Base-by-base conservation (phyloP, 2,329 filamentous ascomycete genomes). In the Fusarium cyanostomum region DNA sequence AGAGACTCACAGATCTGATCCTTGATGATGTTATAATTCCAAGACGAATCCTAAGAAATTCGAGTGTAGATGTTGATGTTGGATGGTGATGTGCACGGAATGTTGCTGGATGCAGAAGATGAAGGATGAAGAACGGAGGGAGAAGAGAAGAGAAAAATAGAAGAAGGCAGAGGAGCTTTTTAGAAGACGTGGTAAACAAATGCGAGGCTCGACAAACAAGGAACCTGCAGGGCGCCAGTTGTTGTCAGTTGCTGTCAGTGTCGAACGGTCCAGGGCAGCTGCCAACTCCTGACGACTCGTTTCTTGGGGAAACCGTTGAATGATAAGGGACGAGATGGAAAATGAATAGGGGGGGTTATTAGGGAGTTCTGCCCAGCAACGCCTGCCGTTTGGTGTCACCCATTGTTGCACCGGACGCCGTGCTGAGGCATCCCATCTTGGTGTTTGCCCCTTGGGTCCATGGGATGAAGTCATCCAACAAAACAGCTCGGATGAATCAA, bases 221-320 rank as follows among this genome's bases (percentile, higher is more conserved):
- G 30, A 41, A 27, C 42, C 42, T 54, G 51, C 51, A 54, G 51
- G 35, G 41, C 46, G 43, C 24, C 50, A 60, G 43, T 52, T n/a
- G 8, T 34, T 56, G 50, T 39, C 59, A 46, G 45, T 37, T 43
- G 16, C 39, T 31, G 45, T 15, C 59, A 60, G 56, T 55, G 54
- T 33, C 38, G 33, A 44, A 62, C 59, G 28, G 56, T 2, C 33
- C 18, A 21, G 12, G 37, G 12, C 38, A 52, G 30, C 15, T 12
- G 21, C 21, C 21, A 21, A 21, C 21, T 21, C 21, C 53, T 54
- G 44, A 26, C n/a, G 49, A 21, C 26, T 55, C 33, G 53, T 66
- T 56, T 54, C 49, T 55, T 63, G 58, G 62, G 62, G 62, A 58
- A 66, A 63, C 62, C 21, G 46, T 48, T 59, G 8, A 41, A 48